Evolutionary conservation across 202 grass and related monocot genomes (phyloP).

Genomic region (Alloteropsis angusta): DNA sequence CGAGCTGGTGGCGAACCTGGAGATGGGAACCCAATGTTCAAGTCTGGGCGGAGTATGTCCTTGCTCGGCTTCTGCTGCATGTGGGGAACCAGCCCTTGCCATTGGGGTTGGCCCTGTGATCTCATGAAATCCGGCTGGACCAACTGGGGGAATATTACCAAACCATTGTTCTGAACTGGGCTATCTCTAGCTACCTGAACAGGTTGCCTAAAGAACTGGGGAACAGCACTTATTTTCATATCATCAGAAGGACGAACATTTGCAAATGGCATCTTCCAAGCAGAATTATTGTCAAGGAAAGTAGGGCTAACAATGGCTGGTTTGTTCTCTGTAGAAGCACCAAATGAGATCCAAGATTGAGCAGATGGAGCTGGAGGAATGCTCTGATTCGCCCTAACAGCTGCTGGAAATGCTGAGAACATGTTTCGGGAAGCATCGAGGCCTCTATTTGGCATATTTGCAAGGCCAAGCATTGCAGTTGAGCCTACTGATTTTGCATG

Average conservation of each 20-base stretch:
- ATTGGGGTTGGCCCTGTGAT: constrained; percentile 52
- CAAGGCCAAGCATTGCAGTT: constrained; percentile 28
- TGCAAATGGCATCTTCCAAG: constrained; percentile 61
- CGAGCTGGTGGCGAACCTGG: constrained; percentile 65
- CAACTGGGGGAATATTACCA: constrained; percentile 83
- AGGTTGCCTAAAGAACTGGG: constrained; percentile 67
- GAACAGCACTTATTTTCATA: constrained; percentile 39
- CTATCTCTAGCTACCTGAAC: constrained; percentile 44
- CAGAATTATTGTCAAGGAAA: constrained; percentile 41
- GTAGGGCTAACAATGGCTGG: constrained; percentile 39
- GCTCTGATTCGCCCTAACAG: constrained; percentile 55
- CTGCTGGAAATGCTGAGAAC: constrained; percentile 45
- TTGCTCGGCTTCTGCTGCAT: constrained; percentile 61
- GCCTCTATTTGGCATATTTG: constrained; percentile 43
- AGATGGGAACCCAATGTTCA: constrained; percentile 84
- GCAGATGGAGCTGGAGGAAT: constrained; percentile 30
- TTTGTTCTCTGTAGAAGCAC: constrained; percentile 56
- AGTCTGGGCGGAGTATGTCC: constrained; percentile 76
- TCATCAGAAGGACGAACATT: constrained; percentile 34
- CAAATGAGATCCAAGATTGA: constrained; percentile 86
- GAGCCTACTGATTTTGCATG: constrained; percentile 43
- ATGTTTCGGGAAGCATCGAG: constrained; percentile 42
- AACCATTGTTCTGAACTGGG: constrained; percentile 59
- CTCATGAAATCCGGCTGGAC: constrained; percentile 60
- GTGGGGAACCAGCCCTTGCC: constrained; percentile 65